Evolutionary conservation across 2,329 filamentous ascomycete species (phyloP), one percentile per base, ranked within the genome.

Genomic region (Colletotrichum melonis): DNA sequence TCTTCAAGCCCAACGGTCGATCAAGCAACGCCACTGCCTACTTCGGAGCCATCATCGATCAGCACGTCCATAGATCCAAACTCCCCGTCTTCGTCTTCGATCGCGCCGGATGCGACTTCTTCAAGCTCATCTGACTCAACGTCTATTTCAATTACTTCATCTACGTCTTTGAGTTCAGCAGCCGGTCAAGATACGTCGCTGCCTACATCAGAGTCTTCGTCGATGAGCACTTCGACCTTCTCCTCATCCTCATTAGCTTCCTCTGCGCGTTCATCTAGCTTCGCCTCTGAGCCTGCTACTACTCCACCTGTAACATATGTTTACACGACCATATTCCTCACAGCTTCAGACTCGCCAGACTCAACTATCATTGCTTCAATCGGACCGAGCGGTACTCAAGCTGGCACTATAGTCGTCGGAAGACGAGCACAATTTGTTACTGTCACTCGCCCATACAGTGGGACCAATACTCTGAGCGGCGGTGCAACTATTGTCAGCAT

Each of bases 281-380:
- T 70, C 1, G 30, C 75, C 5, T 38, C 75, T 12, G 35, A 74
- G 2, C 60, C 66, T 9, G 38, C 70, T 1, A 55, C 60, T 1
- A 58, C 58, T 1, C 66, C 54, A 19, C 24, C 30, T 8, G 22
- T 59, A 1, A 59, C 69, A 4, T 69, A 58, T 30, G 30, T 72
- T 42, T 46, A 30, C 7, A 69, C 69, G 2, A 72, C 69, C 0
- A 19, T 72, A 30, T 72, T 72, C 66, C 69, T 72, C 7, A 72
- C 69, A 2, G 58, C 54, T 1, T 42, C 65, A 1, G 60, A 69
- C 6, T 66, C 46, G 2, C 46, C 65, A 3, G 69, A 32, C 1
- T 42, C 65, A 0, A 69, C 69, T 1, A 69, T 66, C 1, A 42
- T 72, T 16, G 30, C 69, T 3, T 59, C 69, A 1, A 69, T 73